Base-by-base conservation (phyloP, 148 eudicot species). In the Vaccinium corymbosum region DNA sequence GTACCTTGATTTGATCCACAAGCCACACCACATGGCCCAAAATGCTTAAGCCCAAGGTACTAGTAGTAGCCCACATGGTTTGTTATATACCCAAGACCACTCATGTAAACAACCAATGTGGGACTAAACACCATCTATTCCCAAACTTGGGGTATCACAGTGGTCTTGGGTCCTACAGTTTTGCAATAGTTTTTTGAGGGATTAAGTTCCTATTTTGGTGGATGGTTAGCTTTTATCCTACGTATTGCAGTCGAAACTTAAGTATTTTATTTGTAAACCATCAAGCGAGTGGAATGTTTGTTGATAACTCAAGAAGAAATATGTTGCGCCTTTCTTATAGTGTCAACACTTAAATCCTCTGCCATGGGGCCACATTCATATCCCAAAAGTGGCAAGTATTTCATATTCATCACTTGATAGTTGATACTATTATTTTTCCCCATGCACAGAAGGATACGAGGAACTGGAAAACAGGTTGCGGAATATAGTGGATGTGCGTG, bases 401-500 rank as follows among this genome's bases (percentile, higher is more conserved):
- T 72, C 50, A 38, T 72, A 16, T 17, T 72, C 49, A 68, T 72
- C 50, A 38, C 76, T 72, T 72, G n/a, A 80, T 57, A 57, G 42
- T 32, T 72, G n/a, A 80, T 57, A 57, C 52, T 32, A 7, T 10
- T 64, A 59, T 8, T 64, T 83, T 78, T 50, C 64, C 46, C 13
- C 10, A 51, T n/a, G 71, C 55, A 35, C 89, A 92, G 95, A 91
- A 79, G 92, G 93, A 71, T 81, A 78, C 8, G 89, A 89, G 66
- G 85, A 91, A 29, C 12, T 79, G 56, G 93, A 90, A 89, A 91
- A 92, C 88, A 91, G 66, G 84, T n/a, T 49, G 17, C 76, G 93
- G 80, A 7, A 13, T 77, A 85, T 92, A 20, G 93, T 94, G 80
- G 98, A 96, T 76, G 97, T 89, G 55, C 95, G 99, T 16, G 99